phyloP scores from a whole-genome alignment of 495 filamentous ascomycete genomes.

The Darksidea phi region DNA sequence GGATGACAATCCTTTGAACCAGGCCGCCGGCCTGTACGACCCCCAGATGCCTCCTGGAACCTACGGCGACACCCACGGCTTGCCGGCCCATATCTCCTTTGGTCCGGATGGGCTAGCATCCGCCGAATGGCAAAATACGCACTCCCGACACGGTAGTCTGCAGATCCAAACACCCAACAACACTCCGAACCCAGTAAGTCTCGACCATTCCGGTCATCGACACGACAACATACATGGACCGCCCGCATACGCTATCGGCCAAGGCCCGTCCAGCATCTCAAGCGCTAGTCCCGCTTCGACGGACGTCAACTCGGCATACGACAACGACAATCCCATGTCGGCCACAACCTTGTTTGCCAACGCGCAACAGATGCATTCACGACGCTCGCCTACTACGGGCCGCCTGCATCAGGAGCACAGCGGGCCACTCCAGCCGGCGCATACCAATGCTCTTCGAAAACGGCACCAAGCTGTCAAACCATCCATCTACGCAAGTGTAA shows the following conservation, averaged over 20 bases:
- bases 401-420: constrained; percentile 35
- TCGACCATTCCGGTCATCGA: constrained; percentile 19
- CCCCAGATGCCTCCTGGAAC: constrained; percentile 22
- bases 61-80: constrained; percentile 1
- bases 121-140: constrained; percentile 34
- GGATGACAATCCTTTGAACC: constrained; percentile 51
- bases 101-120: constrained; percentile 19
- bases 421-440: constrained; percentile 21
- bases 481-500: constrained; percentile 82
- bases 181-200: constrained; percentile 22
- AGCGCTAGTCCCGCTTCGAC: constrained; percentile 54
- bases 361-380: constrained; percentile 34
- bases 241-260: constrained; percentile 71
- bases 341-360: constrained; percentile 38
- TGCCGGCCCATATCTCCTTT: constrained; percentile 22
- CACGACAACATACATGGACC: constrained; percentile 45
- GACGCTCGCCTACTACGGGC: constrained; percentile 24
- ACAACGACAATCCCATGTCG: constrained; percentile 40
- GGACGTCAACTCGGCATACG: constrained; percentile 27
- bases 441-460: constrained; percentile 40
- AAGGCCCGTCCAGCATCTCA: constrained; percentile 59
- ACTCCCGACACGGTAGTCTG: constrained; percentile 30
- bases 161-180: constrained; percentile 36
- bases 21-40: constrained; percentile 24
- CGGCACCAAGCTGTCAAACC: constrained; percentile 68